phyloP scores from a whole-genome alignment of 106 monocot species.

The Gastrodia elata region DNA sequence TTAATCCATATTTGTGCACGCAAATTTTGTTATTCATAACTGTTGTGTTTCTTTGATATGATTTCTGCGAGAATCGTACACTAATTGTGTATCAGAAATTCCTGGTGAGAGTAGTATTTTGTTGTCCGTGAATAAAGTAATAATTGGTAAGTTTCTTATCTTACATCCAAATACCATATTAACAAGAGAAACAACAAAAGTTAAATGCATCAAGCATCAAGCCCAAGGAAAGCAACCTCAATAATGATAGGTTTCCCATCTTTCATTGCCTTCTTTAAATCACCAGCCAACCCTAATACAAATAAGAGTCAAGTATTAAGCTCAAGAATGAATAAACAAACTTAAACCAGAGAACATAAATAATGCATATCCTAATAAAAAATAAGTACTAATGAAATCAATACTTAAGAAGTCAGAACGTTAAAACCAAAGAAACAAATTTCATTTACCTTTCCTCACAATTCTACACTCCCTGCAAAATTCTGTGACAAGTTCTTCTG shows the following conservation, averaged over 20 bases:
- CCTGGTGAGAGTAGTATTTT: background rate
- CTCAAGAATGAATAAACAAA: background rate
- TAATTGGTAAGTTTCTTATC: background rate
- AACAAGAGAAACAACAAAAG: too few species aligned
- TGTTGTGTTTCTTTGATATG: too few species aligned
- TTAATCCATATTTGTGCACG: background rate
- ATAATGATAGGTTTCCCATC: conserved; percentile 99
- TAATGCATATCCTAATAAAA: background rate
- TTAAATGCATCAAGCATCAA: conserved; percentile 1
- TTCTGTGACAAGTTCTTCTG: conserved; percentile 97
- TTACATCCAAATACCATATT: background rate
- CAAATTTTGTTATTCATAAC: too few species aligned
- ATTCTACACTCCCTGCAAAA: conserved; percentile 99
- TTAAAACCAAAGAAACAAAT: background rate
- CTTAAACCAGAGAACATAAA: background rate
- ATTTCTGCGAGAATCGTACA: background rate
- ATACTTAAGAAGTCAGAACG: background rate
- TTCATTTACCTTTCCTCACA: conserved; percentile 77
- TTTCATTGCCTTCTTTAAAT: conserved; percentile 99
- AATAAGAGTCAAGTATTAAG: background rate
- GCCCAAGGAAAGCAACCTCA: conserved; percentile 42
- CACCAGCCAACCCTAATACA: conserved; percentile 90
- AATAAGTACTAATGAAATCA: background rate
- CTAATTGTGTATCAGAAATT: background rate
- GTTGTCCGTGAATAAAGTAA: too few species aligned